These are phyloP conservation scores for Pyrenopolyporus hunteri DNA, from an alignment of 495 filamentous ascomycete genomes.

Conservation along the genomic window DNA sequence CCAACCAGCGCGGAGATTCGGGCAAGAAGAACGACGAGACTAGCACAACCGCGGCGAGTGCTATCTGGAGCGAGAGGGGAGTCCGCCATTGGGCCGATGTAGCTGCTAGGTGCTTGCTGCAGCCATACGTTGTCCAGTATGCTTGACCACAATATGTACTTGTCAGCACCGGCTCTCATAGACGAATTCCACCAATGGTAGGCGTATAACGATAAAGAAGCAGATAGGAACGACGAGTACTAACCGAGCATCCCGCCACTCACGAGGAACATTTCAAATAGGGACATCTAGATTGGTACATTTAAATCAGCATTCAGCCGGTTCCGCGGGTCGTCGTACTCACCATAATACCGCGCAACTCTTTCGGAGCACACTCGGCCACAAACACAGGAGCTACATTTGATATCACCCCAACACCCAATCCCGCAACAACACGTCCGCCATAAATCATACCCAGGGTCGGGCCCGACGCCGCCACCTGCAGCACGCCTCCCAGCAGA, in stretches of 20 bases:
- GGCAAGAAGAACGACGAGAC: too few relatives aligned
- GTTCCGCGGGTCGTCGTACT: constrained; percentile 17
- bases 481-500: constrained; percentile 20
- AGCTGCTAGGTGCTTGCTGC: too few relatives aligned
- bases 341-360: constrained; percentile 53
- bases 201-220: background rate
- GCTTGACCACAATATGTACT: too few relatives aligned
- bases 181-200: background rate
- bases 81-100: too few relatives aligned
- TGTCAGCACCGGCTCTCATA: too few relatives aligned
- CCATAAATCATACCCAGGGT: constrained; percentile 32
- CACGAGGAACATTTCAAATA: constrained; percentile 10
- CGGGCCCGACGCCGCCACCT: constrained; percentile 10
- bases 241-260: constrained; percentile 12
- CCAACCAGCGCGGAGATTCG: too few relatives aligned
- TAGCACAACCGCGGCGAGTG: too few relatives aligned
- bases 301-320: constrained; percentile 41
- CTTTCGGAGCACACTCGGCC: constrained; percentile 56
- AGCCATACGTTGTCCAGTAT: too few relatives aligned
- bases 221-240: background rate
- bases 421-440: constrained; percentile 52
- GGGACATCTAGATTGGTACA: constrained; percentile 37
- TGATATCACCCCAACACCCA: constrained; percentile 57
- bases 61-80: too few relatives aligned
- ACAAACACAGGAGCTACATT: constrained; percentile 57